These are phyloP conservation scores for Mycena galericulata DNA, from an alignment of 768 basidiomycete genomes.

Conservation along the genomic window DNA sequence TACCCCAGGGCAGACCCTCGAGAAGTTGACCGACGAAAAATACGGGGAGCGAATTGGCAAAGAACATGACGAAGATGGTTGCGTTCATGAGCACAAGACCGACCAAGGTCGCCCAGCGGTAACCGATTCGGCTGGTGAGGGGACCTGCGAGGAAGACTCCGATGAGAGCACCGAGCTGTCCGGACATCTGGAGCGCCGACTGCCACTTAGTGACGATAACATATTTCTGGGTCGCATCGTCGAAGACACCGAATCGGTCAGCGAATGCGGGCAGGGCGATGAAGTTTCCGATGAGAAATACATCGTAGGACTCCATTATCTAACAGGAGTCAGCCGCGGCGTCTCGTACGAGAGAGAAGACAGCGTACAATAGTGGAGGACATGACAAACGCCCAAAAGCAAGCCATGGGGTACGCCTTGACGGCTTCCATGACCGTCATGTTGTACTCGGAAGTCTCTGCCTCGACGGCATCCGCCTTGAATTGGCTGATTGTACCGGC, in stretches of 20 bases:
- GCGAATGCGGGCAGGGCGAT: slow-evolving; percentile 31
- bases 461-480: slow-evolving; percentile 31
- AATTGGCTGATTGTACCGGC: too few relatives aligned
- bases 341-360: not conserved
- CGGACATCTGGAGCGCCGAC: slow-evolving; percentile 30
- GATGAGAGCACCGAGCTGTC: slow-evolving; percentile 35
- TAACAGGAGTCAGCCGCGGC: slow-evolving; percentile 4
- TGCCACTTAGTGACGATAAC: slow-evolving; percentile 32
- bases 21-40: slow-evolving; percentile 33
- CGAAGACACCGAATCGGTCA: slow-evolving; percentile 19
- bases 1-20: slow-evolving; percentile 34
- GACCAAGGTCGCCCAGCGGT: slow-evolving; percentile 33
- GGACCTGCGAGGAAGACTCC: slow-evolving; percentile 34
- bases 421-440: slow-evolving; percentile 35
- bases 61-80: slow-evolving; percentile 30
- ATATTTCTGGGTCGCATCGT: slow-evolving; percentile 1
- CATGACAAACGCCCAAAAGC: slow-evolving; percentile 37
- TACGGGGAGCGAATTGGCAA: slow-evolving; percentile 28
- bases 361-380: slow-evolving; percentile 32
- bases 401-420: slow-evolving; percentile 33
- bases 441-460: slow-evolving; percentile 22
- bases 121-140: slow-evolving; percentile 32
- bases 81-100: slow-evolving; percentile 35
- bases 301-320: slow-evolving; percentile 38
- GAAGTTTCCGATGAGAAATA: slow-evolving; percentile 35